Evolutionary conservation across 768 basidiomycete genomes (phyloP).

Genomic region (Xerocomellus amylosporus): DNA sequence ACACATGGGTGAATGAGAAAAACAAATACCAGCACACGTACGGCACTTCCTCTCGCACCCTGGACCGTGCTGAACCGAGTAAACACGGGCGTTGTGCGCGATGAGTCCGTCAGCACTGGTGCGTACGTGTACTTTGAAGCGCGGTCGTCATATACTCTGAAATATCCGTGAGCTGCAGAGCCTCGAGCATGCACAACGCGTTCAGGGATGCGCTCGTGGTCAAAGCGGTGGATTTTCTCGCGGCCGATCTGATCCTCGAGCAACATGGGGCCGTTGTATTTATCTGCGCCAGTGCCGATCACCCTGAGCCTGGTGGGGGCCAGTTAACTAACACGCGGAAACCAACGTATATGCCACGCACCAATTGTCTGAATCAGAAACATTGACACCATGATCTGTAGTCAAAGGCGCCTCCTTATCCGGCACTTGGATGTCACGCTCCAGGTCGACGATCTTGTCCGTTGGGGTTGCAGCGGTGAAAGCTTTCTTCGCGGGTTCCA

Average conservation of each 20-base stretch:
- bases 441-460: conserved; percentile 24
- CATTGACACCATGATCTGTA: conserved; percentile 59
- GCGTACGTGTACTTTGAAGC: conserved; percentile 73
- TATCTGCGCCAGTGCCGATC: conserved; percentile 35
- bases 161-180: conserved; percentile 79
- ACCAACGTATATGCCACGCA: conserved; percentile 17
- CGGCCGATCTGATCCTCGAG: conserved; percentile 77
- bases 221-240: conserved; percentile 77
- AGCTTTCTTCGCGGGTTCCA: conserved; percentile 15
- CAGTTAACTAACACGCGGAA: conserved; percentile 6
- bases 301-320: conserved; percentile 50
- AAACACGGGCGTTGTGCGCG: conserved; percentile 72
- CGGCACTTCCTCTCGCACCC: conserved; percentile 79
- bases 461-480: conserved; percentile 10
- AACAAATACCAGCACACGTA: conserved; percentile 33
- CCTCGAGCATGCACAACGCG: conserved; percentile 74
- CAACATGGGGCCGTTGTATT: conserved; percentile 60
- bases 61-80: conserved; percentile 85
- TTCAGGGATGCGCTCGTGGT: conserved; percentile 89
- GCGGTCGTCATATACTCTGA: conserved; percentile 66
- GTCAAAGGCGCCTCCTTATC: conserved; percentile 35
- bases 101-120: conserved; percentile 67
- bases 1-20: neutral
- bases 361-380: conserved; percentile 68
- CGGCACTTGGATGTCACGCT: conserved; percentile 23